phyloP scores from a whole-genome alignment of 441 rosid species.

The Geranium incanum region DNA sequence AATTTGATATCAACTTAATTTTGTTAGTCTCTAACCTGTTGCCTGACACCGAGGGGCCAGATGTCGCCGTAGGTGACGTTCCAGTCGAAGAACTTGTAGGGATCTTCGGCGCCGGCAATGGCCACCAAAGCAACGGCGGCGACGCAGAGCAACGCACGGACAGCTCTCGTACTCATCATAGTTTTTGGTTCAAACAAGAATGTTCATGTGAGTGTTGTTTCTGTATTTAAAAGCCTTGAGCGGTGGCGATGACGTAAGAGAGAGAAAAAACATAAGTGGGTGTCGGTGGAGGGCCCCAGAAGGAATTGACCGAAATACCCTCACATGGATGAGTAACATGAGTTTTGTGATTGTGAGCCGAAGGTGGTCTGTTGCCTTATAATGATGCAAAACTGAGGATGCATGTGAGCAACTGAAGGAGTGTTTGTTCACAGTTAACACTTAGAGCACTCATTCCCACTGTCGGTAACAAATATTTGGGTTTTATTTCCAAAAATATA shows the following conservation, averaged over 20 bases:
- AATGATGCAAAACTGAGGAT: too few relatives aligned
- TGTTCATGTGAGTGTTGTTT: background rate
- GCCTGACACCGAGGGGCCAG: background rate
- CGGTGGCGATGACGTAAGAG: too few relatives aligned
- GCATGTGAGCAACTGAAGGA: too few relatives aligned
- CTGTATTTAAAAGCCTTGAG: background rate
- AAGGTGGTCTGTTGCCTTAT: too few relatives aligned
- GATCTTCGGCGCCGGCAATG: constrained; percentile 2
- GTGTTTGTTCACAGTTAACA: too few relatives aligned
- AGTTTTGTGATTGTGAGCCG: too few relatives aligned
- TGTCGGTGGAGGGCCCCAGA: background rate
- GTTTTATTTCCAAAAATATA: too few relatives aligned
- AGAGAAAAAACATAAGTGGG: too few relatives aligned
- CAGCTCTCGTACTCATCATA: background rate
- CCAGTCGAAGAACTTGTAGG: constrained; percentile 4
- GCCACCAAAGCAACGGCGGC: constrained; percentile 1
- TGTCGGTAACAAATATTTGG: too few relatives aligned
- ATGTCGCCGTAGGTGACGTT: constrained; percentile 6
- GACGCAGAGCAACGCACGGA: background rate
- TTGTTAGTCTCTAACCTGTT: background rate
- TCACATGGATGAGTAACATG: background rate
- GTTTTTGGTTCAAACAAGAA: too few relatives aligned
- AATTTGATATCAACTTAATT: too few relatives aligned
- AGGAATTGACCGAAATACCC: background rate
- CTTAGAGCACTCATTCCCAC: too few relatives aligned